phyloP scores from a whole-genome alignment of 495 filamentous ascomycete genomes.

The Rusavskia elegans region DNA sequence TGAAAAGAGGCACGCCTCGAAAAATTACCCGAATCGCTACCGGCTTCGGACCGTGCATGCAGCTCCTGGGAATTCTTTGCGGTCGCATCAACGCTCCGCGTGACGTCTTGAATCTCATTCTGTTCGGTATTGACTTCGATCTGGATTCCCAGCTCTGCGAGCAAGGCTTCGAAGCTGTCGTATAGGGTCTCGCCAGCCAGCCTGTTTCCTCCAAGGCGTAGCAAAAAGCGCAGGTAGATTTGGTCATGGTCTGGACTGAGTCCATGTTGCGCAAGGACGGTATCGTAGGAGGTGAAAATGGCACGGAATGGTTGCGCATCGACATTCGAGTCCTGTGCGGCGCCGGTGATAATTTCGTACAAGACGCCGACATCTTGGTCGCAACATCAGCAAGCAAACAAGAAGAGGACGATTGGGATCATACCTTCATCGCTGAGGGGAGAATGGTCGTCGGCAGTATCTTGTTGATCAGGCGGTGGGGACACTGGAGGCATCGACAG shows the following conservation, averaged over 20 bases:
- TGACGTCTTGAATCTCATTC: slow-evolving; percentile 20
- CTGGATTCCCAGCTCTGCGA: slow-evolving; percentile 50
- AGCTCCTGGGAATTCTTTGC: slow-evolving; percentile 10
- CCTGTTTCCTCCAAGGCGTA: slow-evolving; percentile 56
- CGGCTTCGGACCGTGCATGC: slow-evolving; percentile 8
- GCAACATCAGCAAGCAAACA: slow-evolving; percentile 7
- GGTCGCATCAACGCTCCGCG: slow-evolving; percentile 8
- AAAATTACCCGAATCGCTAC: slow-evolving; percentile 16
- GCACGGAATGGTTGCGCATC: slow-evolving; percentile 57
- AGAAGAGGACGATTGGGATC: neutral
- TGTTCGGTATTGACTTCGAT: slow-evolving; percentile 39
- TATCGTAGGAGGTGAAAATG: slow-evolving; percentile 66
- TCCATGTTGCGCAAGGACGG: slow-evolving; percentile 48
- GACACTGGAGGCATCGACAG: slow-evolving; percentile 44
- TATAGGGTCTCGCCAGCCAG: slow-evolving; percentile 33
- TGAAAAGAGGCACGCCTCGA: slow-evolving; percentile 39
- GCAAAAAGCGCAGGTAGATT: slow-evolving; percentile 59
- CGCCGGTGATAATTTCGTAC: slow-evolving; percentile 57
- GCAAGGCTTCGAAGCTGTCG: slow-evolving; percentile 48
- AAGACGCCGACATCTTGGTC: slow-evolving; percentile 59
- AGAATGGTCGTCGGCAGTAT: slow-evolving; percentile 32
- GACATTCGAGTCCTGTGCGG: slow-evolving; percentile 47
- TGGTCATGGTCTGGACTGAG: slow-evolving; percentile 55
- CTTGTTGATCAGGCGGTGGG: slow-evolving; percentile 24
- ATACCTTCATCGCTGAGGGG: slow-evolving; percentile 50